Percentiles rank a stretch among this genome's conserved stretches.
Evolutionary conservation across 2,329 filamentous ascomycete genomes (phyloP).

Genomic region (Fusarium devonianum): DNA sequence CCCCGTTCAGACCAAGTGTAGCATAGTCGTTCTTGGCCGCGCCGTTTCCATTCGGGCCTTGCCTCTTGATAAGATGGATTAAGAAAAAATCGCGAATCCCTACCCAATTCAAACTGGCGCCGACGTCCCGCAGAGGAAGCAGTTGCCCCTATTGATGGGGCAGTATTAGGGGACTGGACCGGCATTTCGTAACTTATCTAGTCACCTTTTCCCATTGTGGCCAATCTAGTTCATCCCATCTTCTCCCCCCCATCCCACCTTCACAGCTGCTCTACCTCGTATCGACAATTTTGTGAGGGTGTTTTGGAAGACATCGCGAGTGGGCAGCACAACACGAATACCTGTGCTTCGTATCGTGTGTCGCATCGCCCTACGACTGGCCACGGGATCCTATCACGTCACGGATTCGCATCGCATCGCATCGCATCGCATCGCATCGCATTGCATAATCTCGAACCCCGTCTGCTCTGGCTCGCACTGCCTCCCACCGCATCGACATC

Average conservation of each 20-base stretch:
- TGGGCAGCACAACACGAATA: constrained; percentile 6
- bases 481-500: constrained; percentile 2
- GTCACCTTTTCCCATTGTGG: constrained; percentile 9
- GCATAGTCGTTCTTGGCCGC: constrained; percentile 7
- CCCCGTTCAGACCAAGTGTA: background rate
- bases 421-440: constrained; percentile 21
- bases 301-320: constrained; percentile 1
- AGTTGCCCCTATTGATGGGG: constrained; percentile 8
- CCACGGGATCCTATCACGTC: too few species aligned
- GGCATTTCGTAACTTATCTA: background rate
- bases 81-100: constrained; percentile 6
- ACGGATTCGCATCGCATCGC: background rate
- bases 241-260: background rate
- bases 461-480: constrained; percentile 6
- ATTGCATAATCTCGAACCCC: background rate
- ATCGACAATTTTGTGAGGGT: constrained; percentile 1
- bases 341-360: background rate
- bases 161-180: constrained; percentile 1
- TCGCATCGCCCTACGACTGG: too few species aligned
- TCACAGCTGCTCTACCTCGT: background rate
- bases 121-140: too few species aligned
- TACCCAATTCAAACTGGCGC: constrained; percentile 7
- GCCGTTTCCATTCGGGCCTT: background rate
- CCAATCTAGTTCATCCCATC: constrained; percentile 2
- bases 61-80: too few species aligned